Evolutionary conservation across 129 eudicot genomes (phyloP), one percentile per base, ranked within the genome.

Genomic region (Solidago caesia): DNA sequence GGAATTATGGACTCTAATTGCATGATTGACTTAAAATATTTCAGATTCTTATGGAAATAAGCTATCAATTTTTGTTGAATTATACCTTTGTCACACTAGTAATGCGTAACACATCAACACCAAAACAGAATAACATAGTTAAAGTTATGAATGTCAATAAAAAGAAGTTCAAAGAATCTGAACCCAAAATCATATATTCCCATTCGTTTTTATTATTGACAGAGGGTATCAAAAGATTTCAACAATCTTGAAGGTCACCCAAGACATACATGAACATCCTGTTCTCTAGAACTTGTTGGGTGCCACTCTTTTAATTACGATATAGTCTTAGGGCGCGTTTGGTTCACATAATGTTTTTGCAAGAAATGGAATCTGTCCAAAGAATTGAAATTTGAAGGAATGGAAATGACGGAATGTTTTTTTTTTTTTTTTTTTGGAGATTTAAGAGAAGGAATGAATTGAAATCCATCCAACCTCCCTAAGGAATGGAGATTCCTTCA

Each of bases 171-270:
- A 15, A 57, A 4, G 26, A n/a, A n/a, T 57, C 27, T 1, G 26
- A 61, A 61, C 66, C 5, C 6, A 29, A 61, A 29, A 61, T 44
- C 66, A 27, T 8, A 67, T 44, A 44, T 67, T 41, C 27, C 7
- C 48, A 65, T 65, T 65, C 52, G 14, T 26, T 26, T 27, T 29
- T 39, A 44, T 44, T 16, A 44, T 68, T 68, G 72, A 43, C 25
- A 68, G 14, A 68, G 59, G 21, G 68, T 13, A 63, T 63, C 47
- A 27, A 63, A 63, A 63, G 47, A 63, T 63, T 6, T 46, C 29
- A 12, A 6, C 45, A 59, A 58, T 59, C 52, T 59, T 58, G 68
- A 72, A 72, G 27, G 68, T 44, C 55, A 44, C 57, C 68, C 43
- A 11, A 44, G 53, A 68, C 72, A 48, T 21, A 46, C 57, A 46